Base-by-base conservation (phyloP, 1,139 yeast genomes). In the Suhomyces ambrosiae region DNA sequence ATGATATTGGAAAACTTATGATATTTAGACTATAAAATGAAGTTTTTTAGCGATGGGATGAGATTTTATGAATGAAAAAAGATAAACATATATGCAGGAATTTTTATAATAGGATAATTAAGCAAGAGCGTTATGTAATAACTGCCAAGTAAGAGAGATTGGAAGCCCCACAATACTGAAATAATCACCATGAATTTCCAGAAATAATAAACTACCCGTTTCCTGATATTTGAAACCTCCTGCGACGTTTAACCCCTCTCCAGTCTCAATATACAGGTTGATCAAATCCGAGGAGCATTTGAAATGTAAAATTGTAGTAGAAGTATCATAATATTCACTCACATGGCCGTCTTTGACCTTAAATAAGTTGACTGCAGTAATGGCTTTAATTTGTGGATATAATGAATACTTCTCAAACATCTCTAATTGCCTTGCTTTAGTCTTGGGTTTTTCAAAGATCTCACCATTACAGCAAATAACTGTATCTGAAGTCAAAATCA, bases 161-260 rank as follows among this genome's bases (percentile, higher is more conserved):
- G 98, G 97, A 40, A 92, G 63, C 0, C 98, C 98, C 7, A 92
- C 92, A n/a, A 88, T 86, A 55, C 88, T 90, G 59, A 74, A 82
- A 53, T 77, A 87, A 55, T 90, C 97, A 1, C 98, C 98, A 2
- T 70, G 69, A 11, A 89, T 75, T 12, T 64, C 60, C 26, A 70
- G 63, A 47, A 92, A 78, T 42, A 92, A 62, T 30, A 82, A 53
- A 3, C 86, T 83, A 0, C 92, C 90, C 12, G 57, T 56, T 2
- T 82, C 86, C 59, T 92, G 97, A 44, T 84, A 83, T 50, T 82
- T 83, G 63, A 88, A 89, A 1, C 98, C 98, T 6, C 97, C 98
- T 1, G 97, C 97, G 1, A 86, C 97, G 28, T 76, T 73, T 5
- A 71, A 44, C 0, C 94, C 98, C 57, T 90, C 97, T 18, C 76